Percentiles rank a stretch among this genome's conserved stretches.
These are phyloP conservation scores for Boletus rufocinnamomeus DNA, from an alignment of 768 basidiomycete species.

Conservation along the genomic window DNA sequence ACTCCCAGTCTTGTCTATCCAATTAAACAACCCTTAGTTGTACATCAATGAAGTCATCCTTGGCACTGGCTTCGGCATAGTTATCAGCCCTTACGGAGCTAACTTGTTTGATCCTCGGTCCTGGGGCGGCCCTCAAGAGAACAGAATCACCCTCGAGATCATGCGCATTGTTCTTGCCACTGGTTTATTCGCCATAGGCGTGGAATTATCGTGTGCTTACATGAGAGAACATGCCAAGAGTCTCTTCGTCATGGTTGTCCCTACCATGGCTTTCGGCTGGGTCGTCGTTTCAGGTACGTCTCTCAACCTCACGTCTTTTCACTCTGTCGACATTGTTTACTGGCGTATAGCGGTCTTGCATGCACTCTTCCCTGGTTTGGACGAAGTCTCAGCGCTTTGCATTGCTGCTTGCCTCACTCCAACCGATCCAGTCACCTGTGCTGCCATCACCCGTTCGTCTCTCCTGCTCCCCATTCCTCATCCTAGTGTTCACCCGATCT, in stretches of 20 bases:
- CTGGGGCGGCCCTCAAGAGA: slow-evolving; percentile 61
- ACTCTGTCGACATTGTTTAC: neutral
- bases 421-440: slow-evolving; percentile 93
- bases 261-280: slow-evolving; percentile 88
- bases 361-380: slow-evolving; percentile 68
- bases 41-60: slow-evolving; percentile 95
- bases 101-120: slow-evolving; percentile 73
- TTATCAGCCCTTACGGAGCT: slow-evolving; percentile 73
- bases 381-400: slow-evolving; percentile 75
- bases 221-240: slow-evolving; percentile 78
- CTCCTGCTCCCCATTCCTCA: neutral
- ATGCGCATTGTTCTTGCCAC: slow-evolving; percentile 88
- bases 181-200: slow-evolving; percentile 93
- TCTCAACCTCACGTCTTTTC: neutral
- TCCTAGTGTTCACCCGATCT: neutral
- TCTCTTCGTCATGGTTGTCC: slow-evolving; percentile 67
- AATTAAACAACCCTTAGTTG: slow-evolving; percentile 42
- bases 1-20: neutral
- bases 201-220: slow-evolving; percentile 87
- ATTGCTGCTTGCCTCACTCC: slow-evolving; percentile 90
- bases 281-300: slow-evolving; percentile 64
- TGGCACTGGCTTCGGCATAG: slow-evolving; percentile 64
- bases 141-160: slow-evolving; percentile 80
- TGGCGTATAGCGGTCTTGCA: slow-evolving; percentile 59
- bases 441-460: slow-evolving; percentile 68